phyloP scores from a whole-genome alignment of 768 basidiomycete genomes.

The Harrya chromipes region DNA sequence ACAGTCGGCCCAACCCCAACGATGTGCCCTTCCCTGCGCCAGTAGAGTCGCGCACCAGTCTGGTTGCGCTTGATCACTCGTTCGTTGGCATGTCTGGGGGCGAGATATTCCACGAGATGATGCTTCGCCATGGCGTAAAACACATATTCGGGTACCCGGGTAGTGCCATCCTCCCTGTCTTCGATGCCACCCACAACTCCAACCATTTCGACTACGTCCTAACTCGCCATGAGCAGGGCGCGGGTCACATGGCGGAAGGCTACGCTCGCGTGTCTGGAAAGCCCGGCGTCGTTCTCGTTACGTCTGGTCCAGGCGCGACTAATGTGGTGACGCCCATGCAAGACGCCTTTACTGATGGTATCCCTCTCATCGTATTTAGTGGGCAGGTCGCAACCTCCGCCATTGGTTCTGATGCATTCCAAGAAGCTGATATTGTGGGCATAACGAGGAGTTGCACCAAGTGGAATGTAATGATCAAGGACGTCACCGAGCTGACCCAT shows the following conservation, averaged over 20 bases:
- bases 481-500: slow-evolving; percentile 89
- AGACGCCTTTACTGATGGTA: slow-evolving; percentile 91
- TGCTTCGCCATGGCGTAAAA: slow-evolving; percentile 94
- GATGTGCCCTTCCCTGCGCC: slow-evolving; percentile 36
- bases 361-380: slow-evolving; percentile 92
- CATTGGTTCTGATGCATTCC: slow-evolving; percentile 99
- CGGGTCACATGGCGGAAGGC: slow-evolving; percentile 98
- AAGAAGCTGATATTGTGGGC: slow-evolving; percentile 95
- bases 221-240: slow-evolving; percentile 96
- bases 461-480: slow-evolving; percentile 99
- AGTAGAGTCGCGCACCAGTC: slow-evolving; percentile 38
- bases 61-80: slow-evolving; percentile 65
- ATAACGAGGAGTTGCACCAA: slow-evolving; percentile 98
- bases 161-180: slow-evolving; percentile 98
- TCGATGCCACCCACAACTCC: slow-evolving; percentile 98
- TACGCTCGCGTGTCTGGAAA: slow-evolving; percentile 97
- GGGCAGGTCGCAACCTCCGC: slow-evolving; percentile 98
- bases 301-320: slow-evolving; percentile 96
- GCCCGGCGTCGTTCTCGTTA: slow-evolving; percentile 96
- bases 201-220: slow-evolving; percentile 93
- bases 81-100: slow-evolving; percentile 96
- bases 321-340: slow-evolving; percentile 99
- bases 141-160: slow-evolving; percentile 98
- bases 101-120: slow-evolving; percentile 99
- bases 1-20: slow-evolving; percentile 42